A percentile compares a stretch with the other conserved stretches of the same genome.
Evolutionary conservation across 2,329 filamentous ascomycete species (phyloP).

Genomic region (Pestalotiopsis sp.): DNA sequence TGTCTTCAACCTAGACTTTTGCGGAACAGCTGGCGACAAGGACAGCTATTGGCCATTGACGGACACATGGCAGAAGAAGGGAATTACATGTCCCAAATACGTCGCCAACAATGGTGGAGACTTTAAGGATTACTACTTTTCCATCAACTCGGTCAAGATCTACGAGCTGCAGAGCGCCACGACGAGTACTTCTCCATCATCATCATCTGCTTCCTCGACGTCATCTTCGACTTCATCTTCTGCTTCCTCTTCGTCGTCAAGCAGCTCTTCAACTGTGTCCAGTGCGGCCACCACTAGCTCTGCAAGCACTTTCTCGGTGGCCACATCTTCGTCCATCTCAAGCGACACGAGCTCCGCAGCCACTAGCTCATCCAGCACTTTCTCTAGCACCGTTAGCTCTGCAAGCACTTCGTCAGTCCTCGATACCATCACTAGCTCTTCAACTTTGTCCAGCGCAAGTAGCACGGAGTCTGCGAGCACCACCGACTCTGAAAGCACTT

Average conservation of each 20-base stretch:
- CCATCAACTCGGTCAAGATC: constrained; percentile 20
- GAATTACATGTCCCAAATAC: constrained; percentile 20
- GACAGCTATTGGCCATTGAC: constrained; percentile 21
- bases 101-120: constrained; percentile 20
- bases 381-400: neutral
- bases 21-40: constrained; percentile 21
- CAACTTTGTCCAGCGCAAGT: neutral
- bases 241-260: neutral
- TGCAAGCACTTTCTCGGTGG: neutral
- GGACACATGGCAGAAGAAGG: constrained; percentile 19
- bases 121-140: constrained; percentile 23
- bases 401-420: neutral
- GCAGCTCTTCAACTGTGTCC: constrained; percentile 1
- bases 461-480: neutral
- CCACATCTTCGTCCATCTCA: neutral
- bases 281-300: neutral
- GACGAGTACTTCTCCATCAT: constrained; percentile 12
- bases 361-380: neutral
- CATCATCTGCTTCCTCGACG: neutral
- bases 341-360: no score
- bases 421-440: neutral
- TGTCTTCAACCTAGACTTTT: constrained; percentile 27
- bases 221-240: constrained; percentile 5
- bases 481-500: neutral
- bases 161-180: neutral